These are phyloP conservation scores for Phytophthora macrochlamydospora DNA, from an alignment of 352 stramenopile genomes.

Conservation along the genomic window DNA sequence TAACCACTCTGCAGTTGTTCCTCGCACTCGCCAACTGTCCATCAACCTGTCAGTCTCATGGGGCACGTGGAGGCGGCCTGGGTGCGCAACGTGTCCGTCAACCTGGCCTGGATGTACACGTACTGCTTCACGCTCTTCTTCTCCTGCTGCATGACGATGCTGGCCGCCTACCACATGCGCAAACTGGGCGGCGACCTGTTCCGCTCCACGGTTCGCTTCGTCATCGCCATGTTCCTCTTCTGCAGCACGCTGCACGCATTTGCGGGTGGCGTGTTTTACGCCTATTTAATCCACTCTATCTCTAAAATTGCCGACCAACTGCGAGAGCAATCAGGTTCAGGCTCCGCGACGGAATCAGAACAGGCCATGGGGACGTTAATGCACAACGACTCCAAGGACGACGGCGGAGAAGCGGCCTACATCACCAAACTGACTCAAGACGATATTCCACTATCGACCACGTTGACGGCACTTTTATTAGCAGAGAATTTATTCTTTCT, in stretches of 20 bases:
- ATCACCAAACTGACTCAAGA: constrained; percentile 67
- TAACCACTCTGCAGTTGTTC: not conserved
- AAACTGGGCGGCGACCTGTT: constrained; percentile 66
- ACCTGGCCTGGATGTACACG: constrained; percentile 70
- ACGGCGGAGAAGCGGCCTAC: constrained; percentile 63
- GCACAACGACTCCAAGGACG: constrained; percentile 45
- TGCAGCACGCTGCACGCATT: constrained; percentile 59
- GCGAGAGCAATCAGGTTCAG: constrained; percentile 12
- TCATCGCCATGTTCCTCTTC: constrained; percentile 67
- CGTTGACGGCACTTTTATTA: constrained; percentile 52
- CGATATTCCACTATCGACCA: constrained; percentile 38
- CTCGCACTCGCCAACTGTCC: not conserved
- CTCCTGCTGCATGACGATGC: constrained; percentile 55
- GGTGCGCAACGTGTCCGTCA: constrained; percentile 31
- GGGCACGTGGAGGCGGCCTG: constrained; percentile 17
- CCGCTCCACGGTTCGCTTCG: constrained; percentile 75
- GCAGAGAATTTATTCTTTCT: constrained; percentile 71
- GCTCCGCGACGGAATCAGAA: constrained; percentile 18
- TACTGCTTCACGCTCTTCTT: constrained; percentile 60
- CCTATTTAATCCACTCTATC: constrained; percentile 52
- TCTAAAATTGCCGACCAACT: constrained; percentile 21
- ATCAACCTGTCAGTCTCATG: constrained; percentile 10
- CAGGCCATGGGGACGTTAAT: constrained; percentile 34
- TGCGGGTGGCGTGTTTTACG: constrained; percentile 58
- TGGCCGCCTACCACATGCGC: constrained; percentile 70